Evolutionary conservation across 805 yeast species (phyloP).

Genomic region (Kazachstania martiniae): DNA sequence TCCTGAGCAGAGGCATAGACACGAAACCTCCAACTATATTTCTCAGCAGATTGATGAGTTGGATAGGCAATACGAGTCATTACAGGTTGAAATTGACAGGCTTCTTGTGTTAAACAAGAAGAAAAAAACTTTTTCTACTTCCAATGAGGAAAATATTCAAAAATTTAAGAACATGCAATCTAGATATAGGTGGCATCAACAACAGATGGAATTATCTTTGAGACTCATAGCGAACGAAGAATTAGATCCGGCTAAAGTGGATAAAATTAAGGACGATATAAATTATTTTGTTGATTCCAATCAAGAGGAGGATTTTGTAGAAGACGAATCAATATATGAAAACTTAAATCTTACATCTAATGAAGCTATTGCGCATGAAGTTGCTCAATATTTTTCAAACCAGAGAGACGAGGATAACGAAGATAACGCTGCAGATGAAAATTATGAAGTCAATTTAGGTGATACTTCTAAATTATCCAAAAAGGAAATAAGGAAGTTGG

Average conservation of each 20-base stretch:
- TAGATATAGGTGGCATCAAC: conserved; percentile 72
- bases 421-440: conserved; percentile 2
- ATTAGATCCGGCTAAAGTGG: conserved; percentile 65
- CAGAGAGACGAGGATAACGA: conserved; percentile 20
- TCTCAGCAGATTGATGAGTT: conserved; percentile 66
- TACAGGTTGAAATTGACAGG: conserved; percentile 44
- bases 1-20: conserved; percentile 72
- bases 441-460: not conserved
- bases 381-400: conserved; percentile 31
- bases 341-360: conserved; percentile 56
- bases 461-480: conserved; percentile 22
- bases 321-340: conserved; percentile 91
- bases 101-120: conserved; percentile 23
- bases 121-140: conserved; percentile 23
- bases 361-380: conserved; percentile 42
- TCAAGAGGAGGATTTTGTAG: conserved; percentile 84
- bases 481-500: conserved; percentile 26
- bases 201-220: conserved; percentile 67
- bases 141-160: conserved; percentile 30
- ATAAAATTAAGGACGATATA: conserved; percentile 74
- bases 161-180: conserved; percentile 51
- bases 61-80: conserved; percentile 66
- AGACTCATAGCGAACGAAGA: conserved; percentile 74
- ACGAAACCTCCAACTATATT: conserved; percentile 59
- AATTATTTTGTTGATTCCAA: conserved; percentile 86